Conservation (phyloP, 768 basidiomycete genomes). For the Megacollybia marginata region DNA sequence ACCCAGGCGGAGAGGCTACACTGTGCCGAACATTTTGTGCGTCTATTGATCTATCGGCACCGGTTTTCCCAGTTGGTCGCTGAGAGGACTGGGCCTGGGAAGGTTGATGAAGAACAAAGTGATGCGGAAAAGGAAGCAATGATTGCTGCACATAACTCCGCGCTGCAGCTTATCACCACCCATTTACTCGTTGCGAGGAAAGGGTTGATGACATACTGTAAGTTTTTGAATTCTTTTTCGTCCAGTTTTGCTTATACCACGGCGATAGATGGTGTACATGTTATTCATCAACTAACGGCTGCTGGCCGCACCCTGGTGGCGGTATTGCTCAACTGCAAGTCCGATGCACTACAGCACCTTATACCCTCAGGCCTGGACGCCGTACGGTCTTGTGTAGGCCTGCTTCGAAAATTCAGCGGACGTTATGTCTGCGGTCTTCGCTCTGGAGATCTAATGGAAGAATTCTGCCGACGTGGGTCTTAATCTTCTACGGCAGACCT, state of each 20-base stretch:
- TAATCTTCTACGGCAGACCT: neutral
- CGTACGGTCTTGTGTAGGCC: slow-evolving; percentile 78
- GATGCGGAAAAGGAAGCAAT: slow-evolving; percentile 77
- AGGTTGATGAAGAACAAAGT: slow-evolving; percentile 41
- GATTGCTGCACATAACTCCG: slow-evolving; percentile 66
- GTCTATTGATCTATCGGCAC: slow-evolving; percentile 86
- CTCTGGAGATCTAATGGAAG: slow-evolving; percentile 90
- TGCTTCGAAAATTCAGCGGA: slow-evolving; percentile 84
- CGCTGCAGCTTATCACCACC: slow-evolving; percentile 74
- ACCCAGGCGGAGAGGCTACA: slow-evolving; percentile 85
- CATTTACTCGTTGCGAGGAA: slow-evolving; percentile 82
- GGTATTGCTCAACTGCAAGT: slow-evolving; percentile 80
- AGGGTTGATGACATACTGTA: slow-evolving; percentile 92
- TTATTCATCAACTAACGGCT: slow-evolving; percentile 92
- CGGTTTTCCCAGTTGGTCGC: slow-evolving; percentile 74
- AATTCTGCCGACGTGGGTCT: slow-evolving; percentile 77
- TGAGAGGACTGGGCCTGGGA: slow-evolving; percentile 45
- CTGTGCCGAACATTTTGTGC: slow-evolving; percentile 81
- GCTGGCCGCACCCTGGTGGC: slow-evolving; percentile 88
- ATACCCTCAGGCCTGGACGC: slow-evolving; percentile 82
- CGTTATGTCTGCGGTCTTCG: slow-evolving; percentile 88
- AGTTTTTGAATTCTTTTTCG: slow-evolving; percentile 25
- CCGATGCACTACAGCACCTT: slow-evolving; percentile 65
- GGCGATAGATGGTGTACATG: slow-evolving; percentile 78
- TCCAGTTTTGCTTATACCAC: slow-evolving; percentile 5